Evolutionary conservation across 2,329 filamentous ascomycete species (phyloP), one percentile per base, ranked within the genome.

Genomic region (Claviceps maximensis): DNA sequence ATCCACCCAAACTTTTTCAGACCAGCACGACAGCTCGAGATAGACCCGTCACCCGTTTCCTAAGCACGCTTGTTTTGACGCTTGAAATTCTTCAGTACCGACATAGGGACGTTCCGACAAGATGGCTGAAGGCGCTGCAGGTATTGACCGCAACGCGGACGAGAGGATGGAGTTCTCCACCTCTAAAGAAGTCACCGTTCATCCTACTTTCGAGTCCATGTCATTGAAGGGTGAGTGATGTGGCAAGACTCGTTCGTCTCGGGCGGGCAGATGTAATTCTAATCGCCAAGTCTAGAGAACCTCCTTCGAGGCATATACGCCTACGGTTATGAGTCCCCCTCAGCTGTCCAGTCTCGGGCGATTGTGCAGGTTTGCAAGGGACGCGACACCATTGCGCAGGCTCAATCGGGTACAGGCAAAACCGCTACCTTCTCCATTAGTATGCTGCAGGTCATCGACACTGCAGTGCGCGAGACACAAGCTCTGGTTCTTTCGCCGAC

Each of bases 301-400:
- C 83, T 98, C 38, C 82, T 98, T 59, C 90, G 93, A 60, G 93
- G 93, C 58, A 91, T 98, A 67, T 98, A 98, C 67, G 93, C 93
- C 38, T 98, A 98, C 63, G 93, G 93, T 59, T 98, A 97, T 72
- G 93, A 98, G 69, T 96, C 93, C 2, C 93, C 93, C 13, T 98
- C 93, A 0, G 93, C 93, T 15, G 91, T 98, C 19, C 93, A 98
- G 74, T 96, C 91, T 60, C 88, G 93, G 66, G 93, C 93, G 51
- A 98, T 98, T 65, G 93, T 98, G 49, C 93, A 97, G 73, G 87
- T 98, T 65, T 98, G 93, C 82, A 97, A 97, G 73, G 93, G 93
- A 59, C 89, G 93, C 71, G 93, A 98, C 70, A 97, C 93, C 57
- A 98, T 98, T 66, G 93, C 93, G 19, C 93, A 98, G 68, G 93